These are phyloP conservation scores for Monosporascus sp. DNA, from an alignment of 2,329 filamentous ascomycete genomes.

Conservation along the genomic window DNA sequence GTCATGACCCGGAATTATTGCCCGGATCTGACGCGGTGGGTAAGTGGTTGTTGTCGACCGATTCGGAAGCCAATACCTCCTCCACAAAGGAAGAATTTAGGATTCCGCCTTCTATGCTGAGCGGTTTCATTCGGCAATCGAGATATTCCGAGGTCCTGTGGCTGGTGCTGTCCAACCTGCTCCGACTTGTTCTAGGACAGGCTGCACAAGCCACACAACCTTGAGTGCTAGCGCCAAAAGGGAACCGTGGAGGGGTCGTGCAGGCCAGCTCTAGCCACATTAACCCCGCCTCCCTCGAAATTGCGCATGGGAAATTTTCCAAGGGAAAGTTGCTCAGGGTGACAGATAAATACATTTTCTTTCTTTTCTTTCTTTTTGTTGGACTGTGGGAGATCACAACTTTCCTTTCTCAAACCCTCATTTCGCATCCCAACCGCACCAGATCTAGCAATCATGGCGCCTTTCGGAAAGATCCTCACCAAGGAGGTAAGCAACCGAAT, in stretches of 20 bases:
- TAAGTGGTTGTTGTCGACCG: not conserved
- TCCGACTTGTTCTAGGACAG: not conserved
- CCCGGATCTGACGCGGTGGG: not conserved
- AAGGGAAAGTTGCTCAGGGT: constrained; percentile 7
- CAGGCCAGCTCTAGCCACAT: constrained; percentile 4
- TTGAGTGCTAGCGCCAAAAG: not conserved
- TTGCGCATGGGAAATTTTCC: constrained; percentile 17
- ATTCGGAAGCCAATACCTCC: too few species aligned
- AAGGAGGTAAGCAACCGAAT: constrained; percentile 55
- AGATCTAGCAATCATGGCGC: constrained; percentile 53
- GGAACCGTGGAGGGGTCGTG: not conserved
- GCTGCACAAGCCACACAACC: not conserved
- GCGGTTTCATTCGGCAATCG: constrained; percentile 15
- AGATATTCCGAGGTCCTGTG: constrained; percentile 17
- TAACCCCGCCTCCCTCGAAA: constrained; percentile 22
- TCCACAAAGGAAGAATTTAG: too few species aligned
- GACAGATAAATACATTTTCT: constrained; percentile 6
- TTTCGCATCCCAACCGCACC: constrained; percentile 10
- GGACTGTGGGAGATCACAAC: constrained; percentile 1
- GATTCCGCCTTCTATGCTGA: constrained; percentile 3
- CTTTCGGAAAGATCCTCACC: constrained; percentile 97
- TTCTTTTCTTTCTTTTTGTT: constrained; percentile 1
- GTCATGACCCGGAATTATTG: constrained; percentile 17
- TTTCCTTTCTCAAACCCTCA: constrained; percentile 8
- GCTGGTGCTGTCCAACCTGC: not conserved